These are phyloP conservation scores for Claviceps maximensis DNA, from an alignment of 2,329 filamentous ascomycete genomes.

Conservation along the genomic window DNA sequence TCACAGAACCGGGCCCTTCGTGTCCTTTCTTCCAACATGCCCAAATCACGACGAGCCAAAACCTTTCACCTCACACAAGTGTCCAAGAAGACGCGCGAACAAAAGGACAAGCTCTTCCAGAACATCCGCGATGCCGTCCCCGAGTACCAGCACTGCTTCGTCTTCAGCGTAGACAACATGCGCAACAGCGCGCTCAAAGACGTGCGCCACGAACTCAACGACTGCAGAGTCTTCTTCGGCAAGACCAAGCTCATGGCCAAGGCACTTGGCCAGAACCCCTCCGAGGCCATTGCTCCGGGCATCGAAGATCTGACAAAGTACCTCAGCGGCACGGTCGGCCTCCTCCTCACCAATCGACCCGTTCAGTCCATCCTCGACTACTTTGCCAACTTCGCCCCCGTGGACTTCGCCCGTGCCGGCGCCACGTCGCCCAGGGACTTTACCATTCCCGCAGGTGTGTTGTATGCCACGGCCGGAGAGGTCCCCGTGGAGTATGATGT, in stretches of 20 bases:
- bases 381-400: slow-evolving; percentile 58
- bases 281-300: slow-evolving; percentile 69
- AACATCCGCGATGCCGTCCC: slow-evolving; percentile 77
- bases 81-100: slow-evolving; percentile 82
- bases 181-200: slow-evolving; percentile 93
- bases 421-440: slow-evolving; percentile 61
- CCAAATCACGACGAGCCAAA: slow-evolving; percentile 87
- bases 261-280: slow-evolving; percentile 67
- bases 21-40: slow-evolving; percentile 48
- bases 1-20: background rate
- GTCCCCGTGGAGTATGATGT: slow-evolving; percentile 71
- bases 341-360: slow-evolving; percentile 76
- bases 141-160: slow-evolving; percentile 80
- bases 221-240: slow-evolving; percentile 80
- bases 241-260: slow-evolving; percentile 99
- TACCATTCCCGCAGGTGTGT: slow-evolving; percentile 67
- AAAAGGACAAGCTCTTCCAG: slow-evolving; percentile 78
- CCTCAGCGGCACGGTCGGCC: slow-evolving; percentile 71
- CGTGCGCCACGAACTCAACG: slow-evolving; percentile 69
- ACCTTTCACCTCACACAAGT: slow-evolving; percentile 85
- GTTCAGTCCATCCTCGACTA: slow-evolving; percentile 54
- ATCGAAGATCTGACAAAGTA: slow-evolving; percentile 56
- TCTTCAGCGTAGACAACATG: slow-evolving; percentile 94
- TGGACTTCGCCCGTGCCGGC: slow-evolving; percentile 87
- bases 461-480: slow-evolving; percentile 72